Base-by-base conservation (phyloP, 768 basidiomycete species). In the Cystofilobasidium macerans region DNA sequence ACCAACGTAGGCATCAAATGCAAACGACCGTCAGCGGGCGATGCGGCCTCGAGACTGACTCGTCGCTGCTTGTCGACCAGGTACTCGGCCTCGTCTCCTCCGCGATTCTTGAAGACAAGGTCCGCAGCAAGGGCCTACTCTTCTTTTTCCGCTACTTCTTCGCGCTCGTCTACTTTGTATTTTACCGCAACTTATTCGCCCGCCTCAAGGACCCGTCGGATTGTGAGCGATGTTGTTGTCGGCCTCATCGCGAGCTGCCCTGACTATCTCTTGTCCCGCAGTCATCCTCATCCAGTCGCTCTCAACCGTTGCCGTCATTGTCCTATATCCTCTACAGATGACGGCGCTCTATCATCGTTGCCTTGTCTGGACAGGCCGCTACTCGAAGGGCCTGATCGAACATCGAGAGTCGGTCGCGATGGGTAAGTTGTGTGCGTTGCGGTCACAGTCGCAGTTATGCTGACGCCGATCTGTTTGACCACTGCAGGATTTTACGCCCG, bases 301-400 rank as follows among this genome's bases (percentile, higher is more conserved):
- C 4, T 78, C 76, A 3, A 76, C 76, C 5, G 65, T 75, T 56
- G 73, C 71, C 20, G 75, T 77, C 62, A 72, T 79, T 63, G 62
- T 77, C 26, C 69, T 76, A 63, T 78, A 78, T 68, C 78, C 78
- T 0, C 53, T 78, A n/a, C 75, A 75, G 54, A 78, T 78, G 75
- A 76, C 76, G 13, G 64, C 67, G n/a, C 64, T 73, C 1, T 77
- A 71, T 64, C 75, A 77, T 67, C 71, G 76, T 5, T 2, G 74
- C 1, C 65, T 79, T 30, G 71, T 73, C 43, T 70, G 75, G 42
- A 24, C 75, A 13, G 35, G 75, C 9, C 76, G 77, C 12, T 75
- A 76, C 53, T 72, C 75, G 0, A 74, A 72, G 64, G 70, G 73
- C 2, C 78, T 74, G 69, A 74, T 76, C 28, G 78, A 79, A 54